Base-by-base conservation (phyloP, 2,329 filamentous ascomycete species). In the Penicillium sumatraense region DNA sequence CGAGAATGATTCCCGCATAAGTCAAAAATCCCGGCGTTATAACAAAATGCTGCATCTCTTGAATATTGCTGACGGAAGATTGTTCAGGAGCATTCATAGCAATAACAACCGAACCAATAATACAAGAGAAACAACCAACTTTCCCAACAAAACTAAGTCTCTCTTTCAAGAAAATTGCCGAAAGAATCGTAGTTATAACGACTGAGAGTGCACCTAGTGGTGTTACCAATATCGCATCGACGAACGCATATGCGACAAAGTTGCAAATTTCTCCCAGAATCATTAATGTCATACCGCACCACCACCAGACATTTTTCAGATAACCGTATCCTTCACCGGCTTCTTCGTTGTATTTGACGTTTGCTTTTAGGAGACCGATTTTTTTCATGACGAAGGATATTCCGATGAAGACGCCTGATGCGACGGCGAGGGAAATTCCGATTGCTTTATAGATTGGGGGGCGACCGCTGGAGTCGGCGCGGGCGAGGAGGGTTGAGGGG, bases 291-390 rank as follows among this genome's bases (percentile, higher is more conserved):
- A 99, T 98, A 65, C 95, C 95, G 1, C 80, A 75, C 95, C 95
- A 99, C 95, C 95, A 99, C 80, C 85, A 96, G 18, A 81, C 81
- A 69, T 98, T 98, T 79, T 96, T 96, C 66, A 99, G 85, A 73
- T 98, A 99, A 59, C 93, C 93, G 73, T 98, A 98, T 53, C 95
- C 95, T 75, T 98, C 93, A 57, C 95, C 95, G 0, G 95, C 93
- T 62, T 90, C 91, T 76, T 98, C 92, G 59, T 96, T 89, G 80
- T 98, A 98, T 74, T 98, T 98, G 66, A 90, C 87, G 75, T 98
- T 99, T 48, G 95, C 93, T 72, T 87, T 92, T 58, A 99, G 81
- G 64, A 99, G 78, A 4, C 95, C 95, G 56, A 90, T 83, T 78
- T 99, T 99, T 78, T 98, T 98, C 69, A 99, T 78, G 24, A 98